phyloP scores from a whole-genome alignment of 2,329 filamentous ascomycete genomes.

The Ophiosphaerella korrae region DNA sequence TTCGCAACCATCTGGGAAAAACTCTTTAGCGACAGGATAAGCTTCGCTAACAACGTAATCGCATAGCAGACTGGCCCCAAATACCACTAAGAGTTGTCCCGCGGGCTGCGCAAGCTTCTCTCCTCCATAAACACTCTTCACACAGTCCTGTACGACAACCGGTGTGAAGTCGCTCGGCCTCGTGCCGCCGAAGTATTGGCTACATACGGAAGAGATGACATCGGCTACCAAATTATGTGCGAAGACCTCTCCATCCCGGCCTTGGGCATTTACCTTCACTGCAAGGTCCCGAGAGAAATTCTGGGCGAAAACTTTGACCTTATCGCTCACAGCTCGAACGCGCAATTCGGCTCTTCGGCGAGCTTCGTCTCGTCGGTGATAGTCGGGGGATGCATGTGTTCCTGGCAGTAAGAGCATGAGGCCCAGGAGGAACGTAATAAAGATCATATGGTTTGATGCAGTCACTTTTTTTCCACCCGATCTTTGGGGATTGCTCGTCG shows the following conservation, averaged over 20 bases:
- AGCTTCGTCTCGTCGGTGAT: constrained; percentile 2
- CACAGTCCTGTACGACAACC: constrained; percentile 15
- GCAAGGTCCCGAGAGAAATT: constrained; percentile 17
- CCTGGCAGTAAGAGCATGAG: constrained; percentile 15
- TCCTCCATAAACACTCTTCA: constrained; percentile 24
- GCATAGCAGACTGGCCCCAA: constrained; percentile 27
- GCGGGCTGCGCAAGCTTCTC: constrained; percentile 15
- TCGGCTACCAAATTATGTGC: constrained; percentile 25
- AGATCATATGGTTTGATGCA: constrained; percentile 7
- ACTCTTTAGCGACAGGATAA: constrained; percentile 23
- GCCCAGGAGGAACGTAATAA: constrained; percentile 14
- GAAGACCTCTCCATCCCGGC: constrained; percentile 21
- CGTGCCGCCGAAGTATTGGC: constrained; percentile 18
- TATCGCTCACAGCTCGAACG: constrained; percentile 21
- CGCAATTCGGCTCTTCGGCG: constrained; percentile 12
- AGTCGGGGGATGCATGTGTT: constrained; percentile 6
- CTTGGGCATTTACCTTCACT: constrained; percentile 16
- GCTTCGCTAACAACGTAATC: constrained; percentile 24
- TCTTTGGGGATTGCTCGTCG: constrained; percentile 5
- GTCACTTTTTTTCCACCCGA: not conserved
- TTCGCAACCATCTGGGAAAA: constrained; percentile 21
- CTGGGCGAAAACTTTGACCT: constrained; percentile 18
- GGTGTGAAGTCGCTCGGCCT: constrained; percentile 17
- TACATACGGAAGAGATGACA: constrained; percentile 24
- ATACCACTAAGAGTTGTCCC: constrained; percentile 22